Percentiles rank a stretch among this genome's conserved stretches.
Evolutionary conservation across 2,329 filamentous ascomycete genomes (phyloP).

Genomic region (Claviceps sp.): DNA sequence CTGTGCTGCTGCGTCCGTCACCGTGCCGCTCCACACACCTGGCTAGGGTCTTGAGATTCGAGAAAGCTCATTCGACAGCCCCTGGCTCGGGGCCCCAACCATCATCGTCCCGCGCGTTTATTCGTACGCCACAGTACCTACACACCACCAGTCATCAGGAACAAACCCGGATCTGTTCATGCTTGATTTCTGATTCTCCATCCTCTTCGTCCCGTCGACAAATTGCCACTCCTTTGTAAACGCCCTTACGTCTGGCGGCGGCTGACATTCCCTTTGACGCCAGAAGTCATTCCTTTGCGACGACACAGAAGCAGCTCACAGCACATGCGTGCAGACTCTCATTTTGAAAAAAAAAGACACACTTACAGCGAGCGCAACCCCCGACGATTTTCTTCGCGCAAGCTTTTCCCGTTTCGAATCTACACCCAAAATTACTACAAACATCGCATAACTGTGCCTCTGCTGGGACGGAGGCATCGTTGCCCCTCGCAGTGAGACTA

Average conservation of each 20-base stretch:
- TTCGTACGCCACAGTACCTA: neutral
- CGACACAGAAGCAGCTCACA: neutral
- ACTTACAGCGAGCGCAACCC: neutral
- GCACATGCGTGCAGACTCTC: neutral
- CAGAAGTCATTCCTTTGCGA: neutral
- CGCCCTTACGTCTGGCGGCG: neutral
- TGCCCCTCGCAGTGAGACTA: neutral
- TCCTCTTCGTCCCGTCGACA: neutral
- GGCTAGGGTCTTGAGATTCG: neutral
- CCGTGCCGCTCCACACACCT: neutral
- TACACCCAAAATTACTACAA: neutral
- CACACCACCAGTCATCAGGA: neutral
- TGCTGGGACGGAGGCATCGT: neutral
- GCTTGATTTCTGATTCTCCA: neutral
- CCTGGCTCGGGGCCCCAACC: neutral
- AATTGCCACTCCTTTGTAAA: slow-evolving; percentile 2
- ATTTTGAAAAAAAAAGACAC: too few species aligned
- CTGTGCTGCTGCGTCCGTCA: neutral
- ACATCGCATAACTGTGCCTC: neutral
- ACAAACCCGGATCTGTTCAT: neutral
- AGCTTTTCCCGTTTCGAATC: neutral
- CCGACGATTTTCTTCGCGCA: neutral
- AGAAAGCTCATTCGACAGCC: neutral
- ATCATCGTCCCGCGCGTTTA: neutral
- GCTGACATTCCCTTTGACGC: slow-evolving; percentile 1